Evolutionary conservation across 2,329 filamentous ascomycete species (phyloP).

Genomic region (Penicillium verrucosum): DNA sequence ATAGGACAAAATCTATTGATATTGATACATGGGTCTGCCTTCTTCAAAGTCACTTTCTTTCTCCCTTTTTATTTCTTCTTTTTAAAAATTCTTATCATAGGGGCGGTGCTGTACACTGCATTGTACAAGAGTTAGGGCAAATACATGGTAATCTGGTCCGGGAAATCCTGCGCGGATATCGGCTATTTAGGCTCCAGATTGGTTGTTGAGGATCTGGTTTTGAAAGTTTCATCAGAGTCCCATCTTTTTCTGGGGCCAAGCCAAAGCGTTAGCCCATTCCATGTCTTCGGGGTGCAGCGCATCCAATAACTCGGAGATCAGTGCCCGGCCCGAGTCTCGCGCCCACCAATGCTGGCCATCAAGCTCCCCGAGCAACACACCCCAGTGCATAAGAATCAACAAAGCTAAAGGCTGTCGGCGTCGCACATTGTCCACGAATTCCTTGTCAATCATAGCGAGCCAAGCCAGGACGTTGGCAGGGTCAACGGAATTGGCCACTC

Average conservation of each 20-base stretch:
- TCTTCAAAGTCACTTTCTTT: too few species aligned
- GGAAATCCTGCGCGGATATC: neutral
- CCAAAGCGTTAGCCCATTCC: conserved; percentile 26
- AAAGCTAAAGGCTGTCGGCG: conserved; percentile 32
- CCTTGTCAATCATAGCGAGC: conserved; percentile 32
- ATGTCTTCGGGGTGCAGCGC: conserved; percentile 20
- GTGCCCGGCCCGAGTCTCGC: conserved; percentile 29
- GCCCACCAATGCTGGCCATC: conserved; percentile 37
- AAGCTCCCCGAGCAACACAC: conserved; percentile 31
- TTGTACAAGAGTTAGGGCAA: too few species aligned
- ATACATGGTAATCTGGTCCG: neutral
- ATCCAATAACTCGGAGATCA: conserved; percentile 29
- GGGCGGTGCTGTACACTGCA: too few species aligned
- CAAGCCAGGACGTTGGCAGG: conserved; percentile 34
- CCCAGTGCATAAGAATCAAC: conserved; percentile 38
- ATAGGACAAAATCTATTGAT: too few species aligned
- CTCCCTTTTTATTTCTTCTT: too few species aligned
- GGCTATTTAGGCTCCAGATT: neutral
- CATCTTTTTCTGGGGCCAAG: conserved; percentile 33
- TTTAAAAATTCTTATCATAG: too few species aligned
- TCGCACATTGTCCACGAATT: conserved; percentile 31
- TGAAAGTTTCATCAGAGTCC: conserved; percentile 18
- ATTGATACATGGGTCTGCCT: too few species aligned
- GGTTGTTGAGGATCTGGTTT: neutral
- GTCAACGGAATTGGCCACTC: conserved; percentile 25